Evolutionary conservation across 345 rosid genomes (phyloP).

Genomic region (Citrus unshiu): DNA sequence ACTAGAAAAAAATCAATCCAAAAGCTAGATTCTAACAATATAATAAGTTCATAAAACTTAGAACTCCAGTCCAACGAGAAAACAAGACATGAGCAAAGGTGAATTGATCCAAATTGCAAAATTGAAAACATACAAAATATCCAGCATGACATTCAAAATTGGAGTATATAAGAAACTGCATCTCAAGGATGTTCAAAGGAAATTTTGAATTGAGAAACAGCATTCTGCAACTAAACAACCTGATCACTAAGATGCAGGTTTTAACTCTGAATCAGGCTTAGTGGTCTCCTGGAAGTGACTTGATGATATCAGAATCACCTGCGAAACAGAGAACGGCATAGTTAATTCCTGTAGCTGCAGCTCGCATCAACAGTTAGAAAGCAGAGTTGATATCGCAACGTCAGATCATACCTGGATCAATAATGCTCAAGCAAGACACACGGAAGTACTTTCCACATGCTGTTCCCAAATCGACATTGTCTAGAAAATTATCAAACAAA

Average conservation of each 20-base stretch:
- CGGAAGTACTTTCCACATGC: slow-evolving; percentile 79
- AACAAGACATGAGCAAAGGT: neutral
- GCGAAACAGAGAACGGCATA: neutral
- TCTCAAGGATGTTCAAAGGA: neutral
- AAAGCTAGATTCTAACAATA: neutral
- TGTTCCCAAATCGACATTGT: slow-evolving; percentile 74
- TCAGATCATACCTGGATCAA: slow-evolving; percentile 45
- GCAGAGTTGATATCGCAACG: neutral
- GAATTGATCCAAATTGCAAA: neutral
- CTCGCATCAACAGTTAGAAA: neutral
- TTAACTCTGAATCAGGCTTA: slow-evolving; percentile 15
- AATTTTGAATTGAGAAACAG: no score
- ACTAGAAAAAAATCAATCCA: neutral
- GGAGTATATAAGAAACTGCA: neutral
- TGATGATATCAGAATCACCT: slow-evolving; percentile 85
- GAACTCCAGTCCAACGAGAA: neutral
- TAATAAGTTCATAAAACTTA: neutral
- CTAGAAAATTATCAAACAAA: slow-evolving; percentile 17
- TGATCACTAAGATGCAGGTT: neutral
- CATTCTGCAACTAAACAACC: no score
- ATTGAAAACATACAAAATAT: neutral
- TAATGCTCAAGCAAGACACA: slow-evolving; percentile 68
- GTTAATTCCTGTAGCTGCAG: neutral
- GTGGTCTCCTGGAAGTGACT: slow-evolving; percentile 56
- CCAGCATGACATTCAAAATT: neutral